These are phyloP conservation scores for Dactylella cylindrospora DNA, from an alignment of 2,329 filamentous ascomycete genomes.

Conservation along the genomic window DNA sequence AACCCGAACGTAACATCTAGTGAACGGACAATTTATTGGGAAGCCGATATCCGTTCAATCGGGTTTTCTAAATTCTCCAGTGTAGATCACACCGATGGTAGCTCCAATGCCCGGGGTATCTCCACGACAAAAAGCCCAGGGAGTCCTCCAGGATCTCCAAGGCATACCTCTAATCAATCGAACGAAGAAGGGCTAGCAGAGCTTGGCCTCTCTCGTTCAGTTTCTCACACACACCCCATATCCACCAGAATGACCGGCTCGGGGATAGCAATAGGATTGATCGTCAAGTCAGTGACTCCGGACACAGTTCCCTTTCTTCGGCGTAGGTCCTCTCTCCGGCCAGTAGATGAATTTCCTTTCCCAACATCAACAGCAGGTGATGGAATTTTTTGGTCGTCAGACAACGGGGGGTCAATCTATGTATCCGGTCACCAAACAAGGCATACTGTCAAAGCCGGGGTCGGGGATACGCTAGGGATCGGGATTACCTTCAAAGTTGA, in stretches of 20 bases:
- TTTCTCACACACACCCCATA: slow-evolving; percentile 15
- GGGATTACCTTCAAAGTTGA: slow-evolving; percentile 32
- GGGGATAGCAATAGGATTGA: slow-evolving; percentile 35
- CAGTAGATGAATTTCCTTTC: slow-evolving; percentile 40
- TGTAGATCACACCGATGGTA: slow-evolving; percentile 13
- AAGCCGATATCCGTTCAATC: slow-evolving; percentile 25
- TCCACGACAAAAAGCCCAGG: background rate
- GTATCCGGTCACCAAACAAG: slow-evolving; percentile 19
- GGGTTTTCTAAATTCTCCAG: slow-evolving; percentile 41
- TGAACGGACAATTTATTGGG: slow-evolving; percentile 38
- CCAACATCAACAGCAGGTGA: slow-evolving; percentile 28
- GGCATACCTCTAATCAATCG: background rate
- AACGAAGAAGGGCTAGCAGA: slow-evolving; percentile 28
- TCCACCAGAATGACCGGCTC: slow-evolving; percentile 19
- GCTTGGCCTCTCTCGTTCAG: slow-evolving; percentile 30
- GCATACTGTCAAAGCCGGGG: slow-evolving; percentile 20
- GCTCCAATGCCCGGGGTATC: background rate
- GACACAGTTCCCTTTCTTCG: slow-evolving; percentile 40
- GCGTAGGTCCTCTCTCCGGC: slow-evolving; percentile 35
- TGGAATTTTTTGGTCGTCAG: slow-evolving; percentile 38
- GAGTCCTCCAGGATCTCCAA: slow-evolving; percentile 13
- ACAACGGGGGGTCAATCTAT: slow-evolving; percentile 21
- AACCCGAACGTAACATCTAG: slow-evolving; percentile 16
- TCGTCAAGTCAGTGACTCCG: slow-evolving; percentile 41
- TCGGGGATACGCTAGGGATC: slow-evolving; percentile 37